Percentiles rank a stretch among this genome's conserved stretches.
These are phyloP conservation scores for Arachis stenosperma DNA, from an alignment of 306 rosid genomes.

Conservation along the genomic window DNA sequence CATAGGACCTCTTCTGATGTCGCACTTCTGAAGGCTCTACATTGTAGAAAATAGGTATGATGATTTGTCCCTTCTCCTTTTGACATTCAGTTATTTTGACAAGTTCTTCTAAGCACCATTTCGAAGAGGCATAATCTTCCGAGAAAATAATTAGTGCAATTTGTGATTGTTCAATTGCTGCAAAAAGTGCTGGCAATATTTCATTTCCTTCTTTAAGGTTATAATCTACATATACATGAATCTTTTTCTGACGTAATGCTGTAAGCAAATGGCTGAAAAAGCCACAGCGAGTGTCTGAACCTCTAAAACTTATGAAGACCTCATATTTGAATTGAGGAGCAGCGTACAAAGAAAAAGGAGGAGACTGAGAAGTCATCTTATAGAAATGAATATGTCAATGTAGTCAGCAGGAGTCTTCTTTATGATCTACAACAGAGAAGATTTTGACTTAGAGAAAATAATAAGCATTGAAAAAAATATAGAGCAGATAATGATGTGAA, in stretches of 20 bases:
- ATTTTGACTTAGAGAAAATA: no score
- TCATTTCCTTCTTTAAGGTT: background rate
- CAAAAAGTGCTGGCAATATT: background rate
- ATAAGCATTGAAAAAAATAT: no score
- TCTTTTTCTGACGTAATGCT: background rate
- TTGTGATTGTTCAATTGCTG: background rate
- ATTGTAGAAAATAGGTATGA: background rate
- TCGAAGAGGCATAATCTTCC: background rate
- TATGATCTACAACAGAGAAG: no score
- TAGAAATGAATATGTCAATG: no score
- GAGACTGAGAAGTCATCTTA: background rate
- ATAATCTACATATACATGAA: background rate
- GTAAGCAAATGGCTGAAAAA: background rate
- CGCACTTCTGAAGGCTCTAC: background rate
- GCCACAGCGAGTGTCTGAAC: background rate
- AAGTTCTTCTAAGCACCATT: background rate
- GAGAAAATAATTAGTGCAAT: background rate
- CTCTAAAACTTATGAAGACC: background rate
- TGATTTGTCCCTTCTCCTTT: background rate
- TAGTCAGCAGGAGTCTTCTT: no score
- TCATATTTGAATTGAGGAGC: background rate
- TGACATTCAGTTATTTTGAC: background rate
- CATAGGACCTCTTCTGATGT: background rate
- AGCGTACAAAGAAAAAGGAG: background rate
- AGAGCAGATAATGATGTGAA: no score